A percentile compares a stretch with the other conserved stretches of the same genome.
These are phyloP conservation scores for Berberis thunbergii DNA, from an alignment of 164 flowering plant genomes.

Conservation along the genomic window DNA sequence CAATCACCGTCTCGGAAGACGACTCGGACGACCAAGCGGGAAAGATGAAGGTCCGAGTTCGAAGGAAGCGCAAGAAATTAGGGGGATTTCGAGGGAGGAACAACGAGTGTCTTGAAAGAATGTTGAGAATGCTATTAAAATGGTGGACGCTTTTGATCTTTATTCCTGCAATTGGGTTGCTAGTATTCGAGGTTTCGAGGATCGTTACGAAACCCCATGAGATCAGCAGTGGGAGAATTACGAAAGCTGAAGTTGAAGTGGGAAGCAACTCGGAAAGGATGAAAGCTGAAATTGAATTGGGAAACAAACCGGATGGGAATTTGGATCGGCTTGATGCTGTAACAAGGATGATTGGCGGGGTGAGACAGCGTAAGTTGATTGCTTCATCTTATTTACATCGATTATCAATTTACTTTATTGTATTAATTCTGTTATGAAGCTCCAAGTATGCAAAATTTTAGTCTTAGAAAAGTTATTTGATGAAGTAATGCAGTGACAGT, in stretches of 20 bases:
- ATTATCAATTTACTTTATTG: background rate
- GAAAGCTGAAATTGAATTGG: constrained; percentile 5
- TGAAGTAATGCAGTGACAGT: too few species aligned
- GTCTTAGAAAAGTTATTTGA: too few species aligned
- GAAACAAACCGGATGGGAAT: constrained; percentile 26
- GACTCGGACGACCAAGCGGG: constrained; percentile 42
- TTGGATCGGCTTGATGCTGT: constrained; percentile 53
- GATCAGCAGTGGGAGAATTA: background rate
- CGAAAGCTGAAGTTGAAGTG: too few species aligned
- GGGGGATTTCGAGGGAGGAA: constrained; percentile 20
- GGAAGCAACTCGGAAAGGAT: background rate
- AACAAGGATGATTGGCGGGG: constrained; percentile 38
- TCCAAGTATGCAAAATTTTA: too few species aligned
- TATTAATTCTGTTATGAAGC: too few species aligned
- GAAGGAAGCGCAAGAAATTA: constrained; percentile 54
- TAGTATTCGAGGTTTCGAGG: constrained; percentile 40
- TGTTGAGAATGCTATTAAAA: constrained; percentile 28
- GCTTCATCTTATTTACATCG: background rate
- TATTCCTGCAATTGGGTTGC: constrained; percentile 33
- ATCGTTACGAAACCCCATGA: constrained; percentile 24
- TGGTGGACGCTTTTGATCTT: constrained; percentile 52
- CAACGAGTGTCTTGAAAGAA: background rate
- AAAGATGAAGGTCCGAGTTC: constrained; percentile 34
- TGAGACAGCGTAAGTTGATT: constrained; percentile 48
- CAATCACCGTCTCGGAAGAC: constrained; percentile 53